Base-by-base conservation (phyloP, 2,329 filamentous ascomycete genomes). In the Fusarium sp. region DNA sequence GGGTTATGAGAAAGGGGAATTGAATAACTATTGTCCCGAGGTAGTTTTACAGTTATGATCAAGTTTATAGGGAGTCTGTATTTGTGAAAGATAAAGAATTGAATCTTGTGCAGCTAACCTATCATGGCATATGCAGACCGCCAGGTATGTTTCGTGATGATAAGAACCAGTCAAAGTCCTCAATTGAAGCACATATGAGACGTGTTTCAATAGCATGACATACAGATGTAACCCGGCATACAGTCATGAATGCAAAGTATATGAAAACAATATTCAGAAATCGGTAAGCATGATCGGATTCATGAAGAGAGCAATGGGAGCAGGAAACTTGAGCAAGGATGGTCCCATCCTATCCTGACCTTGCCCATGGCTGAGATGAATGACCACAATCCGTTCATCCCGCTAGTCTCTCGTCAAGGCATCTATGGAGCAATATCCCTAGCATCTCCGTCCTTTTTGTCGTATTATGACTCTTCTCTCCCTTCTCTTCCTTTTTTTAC, bases 301-400 rank as follows among this genome's bases (percentile, higher is more conserved):
- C 8, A 53, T 58, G 23, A 41, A 53, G 26, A 46, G 11, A 23
- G 9, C 28, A 28, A 62, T 37, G 10, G 18, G 57, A 57, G 31
- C 44, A 67, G 34, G 53, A 58, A 28, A 49, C 9, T 28, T 28
- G 37, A 58, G 48, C 65, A 67, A 58, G 65, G 51, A 67, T 67
- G 39, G 45, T 26, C 39, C 39, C 50, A 68, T 68, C 48, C 43
- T 30, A 68, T 68, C 48, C 43, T 30, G 45, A 9, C 41, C 64
- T 53, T 58, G 51, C 23, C 58, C 45, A 42, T 52, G 49, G 39
- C 31, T 65, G 51, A 42, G 34, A 37, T 54, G 56, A 58, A 58
- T 63, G 44, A 21, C 51, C 59, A 61, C 57, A 53, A 69, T 69
- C 65, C 65, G 56, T 67, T 63, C 56, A 67, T 66, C 57, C 61